Conservation (phyloP, 2,329 filamentous ascomycete genomes). For the Bimuria novae-zelandiae region DNA sequence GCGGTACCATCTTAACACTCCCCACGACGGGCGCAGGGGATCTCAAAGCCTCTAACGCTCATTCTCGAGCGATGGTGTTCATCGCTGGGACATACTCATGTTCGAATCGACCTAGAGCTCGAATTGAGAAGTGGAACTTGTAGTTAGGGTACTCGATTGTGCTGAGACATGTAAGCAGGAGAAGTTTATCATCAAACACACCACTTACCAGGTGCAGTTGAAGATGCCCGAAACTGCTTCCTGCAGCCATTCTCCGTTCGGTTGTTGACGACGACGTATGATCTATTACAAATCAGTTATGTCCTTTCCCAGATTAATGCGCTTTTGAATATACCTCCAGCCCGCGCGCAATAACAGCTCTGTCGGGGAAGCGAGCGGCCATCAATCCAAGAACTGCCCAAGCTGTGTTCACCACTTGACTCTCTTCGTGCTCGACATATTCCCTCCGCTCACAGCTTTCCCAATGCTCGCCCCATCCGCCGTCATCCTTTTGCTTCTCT, state of each 20-base stretch:
- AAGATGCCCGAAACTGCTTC: constrained; percentile 98
- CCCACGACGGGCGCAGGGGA: no score
- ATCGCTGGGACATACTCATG: not conserved
- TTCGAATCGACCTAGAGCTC: constrained; percentile 69
- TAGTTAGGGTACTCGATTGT: constrained; percentile 99
- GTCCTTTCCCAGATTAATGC: not conserved
- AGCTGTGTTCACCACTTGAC: constrained; percentile 91
- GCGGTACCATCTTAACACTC: no score
- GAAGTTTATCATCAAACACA: not conserved
- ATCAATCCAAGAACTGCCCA: constrained; percentile 72
- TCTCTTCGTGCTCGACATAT: constrained; percentile 77
- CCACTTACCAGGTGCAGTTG: constrained; percentile 90
- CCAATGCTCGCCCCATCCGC: constrained; percentile 97
- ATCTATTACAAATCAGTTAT: not conserved
- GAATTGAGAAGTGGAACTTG: constrained; percentile 94
- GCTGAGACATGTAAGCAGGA: constrained; percentile 48
- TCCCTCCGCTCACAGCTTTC: constrained; percentile 76
- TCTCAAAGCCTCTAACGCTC: no score
- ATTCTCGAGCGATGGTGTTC: not conserved
- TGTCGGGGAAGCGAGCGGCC: constrained; percentile 61
- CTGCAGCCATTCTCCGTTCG: constrained; percentile 91
- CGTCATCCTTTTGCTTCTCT: constrained; percentile 81
- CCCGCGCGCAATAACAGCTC: constrained; percentile 71
- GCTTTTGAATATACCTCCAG: constrained; percentile 74
- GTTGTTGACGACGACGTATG: constrained; percentile 66